phyloP scores from a whole-genome alignment of 192 early-diverging fungal genomes.

The Coemansia sp. region DNA sequence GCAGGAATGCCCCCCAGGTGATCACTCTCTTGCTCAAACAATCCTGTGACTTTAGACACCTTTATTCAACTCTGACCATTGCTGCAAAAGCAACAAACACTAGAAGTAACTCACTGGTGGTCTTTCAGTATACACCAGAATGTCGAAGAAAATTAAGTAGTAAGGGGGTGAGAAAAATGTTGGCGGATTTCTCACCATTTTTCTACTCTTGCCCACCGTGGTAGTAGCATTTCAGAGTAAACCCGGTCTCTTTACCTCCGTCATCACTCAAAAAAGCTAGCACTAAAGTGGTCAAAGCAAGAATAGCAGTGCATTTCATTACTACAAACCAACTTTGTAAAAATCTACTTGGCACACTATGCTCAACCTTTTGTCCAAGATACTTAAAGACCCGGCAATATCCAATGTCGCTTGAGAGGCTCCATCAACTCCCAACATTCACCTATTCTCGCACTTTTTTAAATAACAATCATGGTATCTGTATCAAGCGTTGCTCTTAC shows the following conservation, averaged over 20 bases:
- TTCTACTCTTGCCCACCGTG: background rate
- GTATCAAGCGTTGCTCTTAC: constrained; percentile 20
- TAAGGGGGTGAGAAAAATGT: background rate
- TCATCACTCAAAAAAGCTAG: background rate
- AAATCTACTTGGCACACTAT: background rate
- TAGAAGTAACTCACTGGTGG: background rate
- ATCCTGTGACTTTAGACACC: background rate
- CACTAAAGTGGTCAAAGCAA: background rate
- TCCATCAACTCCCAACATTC: background rate
- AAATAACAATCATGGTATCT: constrained; percentile 29
- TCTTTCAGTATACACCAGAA: background rate
- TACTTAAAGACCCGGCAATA: background rate
- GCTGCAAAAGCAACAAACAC: background rate
- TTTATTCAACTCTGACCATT: background rate
- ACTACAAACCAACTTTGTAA: constrained; percentile 1
- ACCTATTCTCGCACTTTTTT: background rate
- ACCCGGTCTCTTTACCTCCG: background rate
- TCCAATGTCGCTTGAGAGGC: background rate
- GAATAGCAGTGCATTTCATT: background rate
- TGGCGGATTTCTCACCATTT: background rate
- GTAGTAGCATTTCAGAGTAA: background rate
- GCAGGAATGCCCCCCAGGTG: background rate
- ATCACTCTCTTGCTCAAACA: background rate
- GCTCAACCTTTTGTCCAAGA: background rate
- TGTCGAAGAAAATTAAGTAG: background rate